Percentiles rank a stretch among this genome's conserved stretches.
Evolutionary conservation across 257 asterid genomes (phyloP).

Genomic region (Solanum virginianum): DNA sequence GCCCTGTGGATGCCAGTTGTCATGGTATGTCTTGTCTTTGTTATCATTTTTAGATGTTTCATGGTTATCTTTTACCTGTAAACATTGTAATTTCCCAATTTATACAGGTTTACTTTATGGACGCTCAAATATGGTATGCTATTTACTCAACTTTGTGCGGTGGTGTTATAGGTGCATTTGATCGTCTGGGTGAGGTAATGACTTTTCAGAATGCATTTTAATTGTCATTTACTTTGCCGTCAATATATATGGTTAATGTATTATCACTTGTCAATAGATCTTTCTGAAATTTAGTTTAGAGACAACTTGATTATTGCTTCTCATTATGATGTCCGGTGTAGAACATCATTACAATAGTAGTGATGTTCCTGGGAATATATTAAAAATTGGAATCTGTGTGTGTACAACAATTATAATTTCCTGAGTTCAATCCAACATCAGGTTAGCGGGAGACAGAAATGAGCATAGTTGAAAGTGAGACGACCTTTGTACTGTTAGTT

Average conservation of each 20-base stretch:
- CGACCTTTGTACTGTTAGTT: neutral
- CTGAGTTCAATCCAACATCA: neutral
- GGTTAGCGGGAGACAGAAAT: neutral
- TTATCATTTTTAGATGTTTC: neutral
- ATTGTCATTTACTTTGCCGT: neutral
- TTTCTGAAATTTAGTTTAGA: neutral
- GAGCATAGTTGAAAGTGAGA: neutral
- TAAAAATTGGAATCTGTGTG: neutral
- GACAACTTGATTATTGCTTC: neutral
- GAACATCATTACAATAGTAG: neutral
- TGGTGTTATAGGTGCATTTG: constrained; percentile 89
- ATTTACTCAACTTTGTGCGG: constrained; percentile 76
- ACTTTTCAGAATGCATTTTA: neutral
- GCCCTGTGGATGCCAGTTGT: constrained; percentile 83
- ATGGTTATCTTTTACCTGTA: neutral
- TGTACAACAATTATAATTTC: neutral
- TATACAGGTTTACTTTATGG: constrained; percentile 92
- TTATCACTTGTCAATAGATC: neutral
- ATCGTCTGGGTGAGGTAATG: constrained; percentile 94
- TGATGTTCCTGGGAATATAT: neutral
- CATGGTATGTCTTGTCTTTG: constrained; percentile 42
- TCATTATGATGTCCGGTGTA: neutral
- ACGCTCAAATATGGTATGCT: constrained; percentile 92
- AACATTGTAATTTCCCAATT: neutral
- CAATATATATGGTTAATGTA: neutral